Conservation (phyloP, 306 rosid genomes). For the Geum urbanum region DNA sequence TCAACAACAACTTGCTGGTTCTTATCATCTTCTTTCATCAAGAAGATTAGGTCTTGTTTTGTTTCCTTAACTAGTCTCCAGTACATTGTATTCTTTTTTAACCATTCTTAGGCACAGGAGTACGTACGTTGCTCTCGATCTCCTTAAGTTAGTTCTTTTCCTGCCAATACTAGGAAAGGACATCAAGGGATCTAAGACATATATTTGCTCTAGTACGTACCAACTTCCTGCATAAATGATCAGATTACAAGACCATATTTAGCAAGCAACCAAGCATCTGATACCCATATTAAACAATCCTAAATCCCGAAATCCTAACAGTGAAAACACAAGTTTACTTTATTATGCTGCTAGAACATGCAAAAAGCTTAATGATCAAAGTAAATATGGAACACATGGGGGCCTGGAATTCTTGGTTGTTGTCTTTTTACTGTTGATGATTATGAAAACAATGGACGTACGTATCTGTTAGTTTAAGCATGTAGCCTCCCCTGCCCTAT, state of each 20-base stretch:
- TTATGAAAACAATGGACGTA: not conserved
- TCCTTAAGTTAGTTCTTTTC: too few relatives aligned
- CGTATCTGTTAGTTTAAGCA: not conserved
- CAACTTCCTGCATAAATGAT: too few relatives aligned
- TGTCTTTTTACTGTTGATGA: not conserved
- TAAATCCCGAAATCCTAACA: not conserved
- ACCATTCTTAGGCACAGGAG: too few relatives aligned
- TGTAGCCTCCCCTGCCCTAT: constrained; percentile 9
- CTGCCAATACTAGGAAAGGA: too few relatives aligned
- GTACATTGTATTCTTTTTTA: too few relatives aligned
- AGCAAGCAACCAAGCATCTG: not conserved
- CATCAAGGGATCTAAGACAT: too few relatives aligned
- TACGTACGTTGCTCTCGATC: too few relatives aligned
- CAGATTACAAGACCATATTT: not conserved
- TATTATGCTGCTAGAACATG: not conserved
- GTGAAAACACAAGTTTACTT: not conserved
- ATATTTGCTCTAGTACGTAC: too few relatives aligned
- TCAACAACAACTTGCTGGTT: not conserved
- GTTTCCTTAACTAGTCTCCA: too few relatives aligned
- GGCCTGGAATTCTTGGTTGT: not conserved
- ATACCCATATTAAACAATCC: not conserved
- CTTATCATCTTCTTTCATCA: constrained; percentile 5
- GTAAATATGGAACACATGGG: not conserved
- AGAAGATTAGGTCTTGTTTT: too few relatives aligned
- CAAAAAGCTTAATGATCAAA: too few relatives aligned